Evolutionary conservation across 371 early-diverging fungal genomes (phyloP).

Genomic region (Rhizopus delemar): DNA sequence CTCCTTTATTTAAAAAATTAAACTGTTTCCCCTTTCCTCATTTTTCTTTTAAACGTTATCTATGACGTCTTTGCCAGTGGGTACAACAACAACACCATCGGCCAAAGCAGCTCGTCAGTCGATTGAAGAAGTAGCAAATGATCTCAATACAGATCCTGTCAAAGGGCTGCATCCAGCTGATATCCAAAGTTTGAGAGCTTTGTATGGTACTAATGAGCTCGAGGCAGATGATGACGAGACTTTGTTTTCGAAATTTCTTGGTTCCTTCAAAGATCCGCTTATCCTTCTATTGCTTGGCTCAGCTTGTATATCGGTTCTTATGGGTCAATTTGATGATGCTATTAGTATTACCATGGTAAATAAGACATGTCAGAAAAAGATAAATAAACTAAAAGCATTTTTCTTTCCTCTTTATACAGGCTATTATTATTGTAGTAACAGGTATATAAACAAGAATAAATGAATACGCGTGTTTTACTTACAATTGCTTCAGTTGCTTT

Average conservation of each 20-base stretch:
- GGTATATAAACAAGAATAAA: conserved; percentile 49
- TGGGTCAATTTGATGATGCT: conserved; percentile 93
- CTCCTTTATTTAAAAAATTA: too few species aligned
- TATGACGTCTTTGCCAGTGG: conserved; percentile 1
- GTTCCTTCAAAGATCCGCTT: conserved; percentile 62
- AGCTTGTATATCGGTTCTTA: conserved; percentile 78
- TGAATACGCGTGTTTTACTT: not conserved
- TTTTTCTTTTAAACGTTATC: too few species aligned
- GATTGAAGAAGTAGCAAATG: conserved; percentile 52
- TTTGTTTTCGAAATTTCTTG: conserved; percentile 40
- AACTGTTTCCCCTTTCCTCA: too few species aligned
- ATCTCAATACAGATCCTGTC: conserved; percentile 53
- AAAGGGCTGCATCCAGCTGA: conserved; percentile 56
- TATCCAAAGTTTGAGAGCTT: conserved; percentile 52
- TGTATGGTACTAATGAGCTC: conserved; percentile 62
- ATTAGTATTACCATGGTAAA: conserved; percentile 88
- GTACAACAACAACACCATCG: conserved; percentile 39
- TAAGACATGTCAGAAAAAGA: conserved; percentile 13
- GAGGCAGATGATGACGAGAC: conserved; percentile 51
- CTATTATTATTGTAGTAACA: conserved; percentile 84
- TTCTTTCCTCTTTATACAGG: conserved; percentile 45
- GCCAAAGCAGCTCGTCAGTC: conserved; percentile 63
- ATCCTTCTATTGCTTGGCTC: conserved; percentile 88
- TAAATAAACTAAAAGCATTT: conserved; percentile 3
- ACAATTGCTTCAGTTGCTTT: conserved; percentile 69